Base-by-base conservation (phyloP, 371 early-diverging fungal genomes). In the Saksenaea vasiformis region DNA sequence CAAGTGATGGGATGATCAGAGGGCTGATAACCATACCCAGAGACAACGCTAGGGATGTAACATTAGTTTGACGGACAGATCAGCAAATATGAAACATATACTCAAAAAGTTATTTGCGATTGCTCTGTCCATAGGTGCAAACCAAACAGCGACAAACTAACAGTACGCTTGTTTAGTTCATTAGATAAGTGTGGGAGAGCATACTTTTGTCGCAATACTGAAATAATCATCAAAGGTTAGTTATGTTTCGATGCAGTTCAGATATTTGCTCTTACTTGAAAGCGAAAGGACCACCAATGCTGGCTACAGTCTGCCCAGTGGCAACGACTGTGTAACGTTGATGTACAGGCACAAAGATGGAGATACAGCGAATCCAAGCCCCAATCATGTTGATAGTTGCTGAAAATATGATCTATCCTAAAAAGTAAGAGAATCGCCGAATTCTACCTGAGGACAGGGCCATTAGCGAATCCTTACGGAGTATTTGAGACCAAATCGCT, bases 71-170 rank as follows among this genome's bases (percentile, higher is more conserved):
- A 27, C 26, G 26, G 9, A 55, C 26, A 19, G 26, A 44, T 27
- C 2, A 11, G 3, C 26, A 58, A 36, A 58, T 47, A 5, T 31
- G 41, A 8, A 14, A 37, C 9, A 37, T 60, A 47, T 73, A 74
- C 79, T 59, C 47, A 62, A 37, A 27, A 79, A 44, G 35, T 74
- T 74, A 54, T 79, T 79, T 3, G 71, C 72, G 5, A 76, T 64
- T 11, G 60, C 65, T 31, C 73, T 62, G 36, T 66, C 43, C 17
- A 31, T 17, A 1, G 68, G 66, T 17, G 73, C 64, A 57, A 66
- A 72, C 73, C 73, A 72, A 7, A 68, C 56, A 13, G 73, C 62
- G 1, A 61, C 69, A 47, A 72, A 61, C 67, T 72, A 22, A 14
- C 2, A 31, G 31, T 31, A 31, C n/a, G n/a, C n/a, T n/a, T n/a